A percentile compares a stretch with the other conserved stretches of the same genome.
Conservation (phyloP, 225 moss, liverwort and hornwort species). For the Marchantia paleacea region DNA sequence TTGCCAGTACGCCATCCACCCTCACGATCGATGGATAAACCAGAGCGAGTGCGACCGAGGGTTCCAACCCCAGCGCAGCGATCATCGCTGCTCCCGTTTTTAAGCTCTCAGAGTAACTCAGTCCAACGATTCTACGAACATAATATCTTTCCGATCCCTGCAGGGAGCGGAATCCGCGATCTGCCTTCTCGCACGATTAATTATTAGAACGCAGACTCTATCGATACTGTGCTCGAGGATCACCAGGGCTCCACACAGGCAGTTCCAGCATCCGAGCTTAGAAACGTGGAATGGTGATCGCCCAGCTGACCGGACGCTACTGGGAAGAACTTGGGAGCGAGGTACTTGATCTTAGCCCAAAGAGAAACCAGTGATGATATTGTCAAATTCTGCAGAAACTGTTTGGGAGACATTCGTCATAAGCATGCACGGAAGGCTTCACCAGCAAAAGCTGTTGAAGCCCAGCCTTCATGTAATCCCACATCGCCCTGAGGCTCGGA, state of each 20-base stretch:
- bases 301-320: conserved; percentile 14
- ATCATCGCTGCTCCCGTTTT: background rate
- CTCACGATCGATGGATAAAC: background rate
- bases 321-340: conserved; percentile 10
- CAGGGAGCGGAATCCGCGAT: no score
- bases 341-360: conserved; percentile 23
- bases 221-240: background rate
- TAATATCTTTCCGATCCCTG: no score
- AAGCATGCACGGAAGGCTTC: background rate
- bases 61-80: background rate
- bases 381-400: conserved; percentile 23
- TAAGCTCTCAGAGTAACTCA: background rate
- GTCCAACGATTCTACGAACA: background rate
- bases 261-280: conserved; percentile 15
- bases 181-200: no score
- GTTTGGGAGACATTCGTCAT: conserved; percentile 22
- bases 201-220: no score
- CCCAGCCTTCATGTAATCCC: background rate
- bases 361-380: conserved; percentile 14
- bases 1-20: background rate
- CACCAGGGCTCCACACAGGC: conserved; percentile 24
- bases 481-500: background rate
- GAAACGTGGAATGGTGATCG: background rate
- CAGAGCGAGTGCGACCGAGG: background rate
- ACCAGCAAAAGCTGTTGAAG: conserved; percentile 7